Base-by-base conservation (phyloP, 2,329 filamentous ascomycete species). In the Talaromyces amestolkiae region DNA sequence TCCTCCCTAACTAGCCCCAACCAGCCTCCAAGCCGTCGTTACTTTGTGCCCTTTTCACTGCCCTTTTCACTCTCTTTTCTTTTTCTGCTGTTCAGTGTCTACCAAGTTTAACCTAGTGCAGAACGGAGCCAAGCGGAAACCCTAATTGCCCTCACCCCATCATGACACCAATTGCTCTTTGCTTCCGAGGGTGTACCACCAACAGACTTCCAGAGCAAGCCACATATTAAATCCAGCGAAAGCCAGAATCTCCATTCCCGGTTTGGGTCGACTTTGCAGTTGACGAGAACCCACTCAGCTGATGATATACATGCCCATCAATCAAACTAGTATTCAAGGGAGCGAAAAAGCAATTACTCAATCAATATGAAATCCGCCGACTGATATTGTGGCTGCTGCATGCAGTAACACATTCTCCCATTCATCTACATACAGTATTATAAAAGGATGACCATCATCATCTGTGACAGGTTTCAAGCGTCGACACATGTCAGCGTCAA, bases 131-230 rank as follows among this genome's bases (percentile, higher is more conserved):
- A 19, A 17, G 53, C 33, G 53, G 53, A 56, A 56, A 39, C 53
- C 53, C 53, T 56, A 54, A 22, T 54, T 35, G 27, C 15, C 10
- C 27, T 35, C n/a, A 6, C 19, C 13, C 2, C 24, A 22, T 54
- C 3, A 27, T 54, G 17, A 35, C 51, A 37, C 27, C 31, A 54
- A 54, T 17, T 31, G 51, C 51, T 22, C 27, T 54, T 54, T 19
- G 39, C 53, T 56, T 56, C 53, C 53, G 53, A 56, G 53, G 22
- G n/a, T 56, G 53, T 56, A 33, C 53, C 53, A 56, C 53, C 53
- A 19, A 11, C 27, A 27, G 27, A 53, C 49, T 53, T 51, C 49
- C 24, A 51, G 47, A 27, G n/a, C 53, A 22, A 56, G 31, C 33
- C 33, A 37, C 53, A 37, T 37, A 22, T 56, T 13, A 22, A 35